Evolutionary conservation across 495 filamentous ascomycete species (phyloP).

Genomic region (Xylaria nigripes): DNA sequence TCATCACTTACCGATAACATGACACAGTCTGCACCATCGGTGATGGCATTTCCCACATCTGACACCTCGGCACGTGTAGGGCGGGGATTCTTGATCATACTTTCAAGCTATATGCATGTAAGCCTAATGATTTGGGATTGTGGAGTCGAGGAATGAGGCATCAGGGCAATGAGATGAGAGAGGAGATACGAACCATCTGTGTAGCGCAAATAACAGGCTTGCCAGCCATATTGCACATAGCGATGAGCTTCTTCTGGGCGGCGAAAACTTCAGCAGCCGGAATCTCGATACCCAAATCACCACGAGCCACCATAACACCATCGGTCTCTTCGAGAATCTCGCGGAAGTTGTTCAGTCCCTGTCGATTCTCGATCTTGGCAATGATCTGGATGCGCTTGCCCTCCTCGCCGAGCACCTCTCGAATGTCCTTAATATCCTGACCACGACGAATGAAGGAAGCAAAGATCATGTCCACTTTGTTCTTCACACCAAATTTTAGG

Average conservation of each 20-base stretch:
- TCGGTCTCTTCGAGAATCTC: conserved; percentile 95
- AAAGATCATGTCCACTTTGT: conserved; percentile 97
- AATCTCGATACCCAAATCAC: conserved; percentile 97
- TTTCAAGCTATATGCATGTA: conserved; percentile 53
- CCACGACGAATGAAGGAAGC: conserved; percentile 95
- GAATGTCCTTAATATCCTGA: conserved; percentile 85
- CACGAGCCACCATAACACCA: conserved; percentile 99
- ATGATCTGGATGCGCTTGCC: conserved; percentile 98
- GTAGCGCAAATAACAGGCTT: conserved; percentile 93
- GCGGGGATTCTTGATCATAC: conserved; percentile 98
- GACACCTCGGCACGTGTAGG: conserved; percentile 96
- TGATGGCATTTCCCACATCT: conserved; percentile 95
- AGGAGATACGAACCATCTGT: conserved; percentile 29
- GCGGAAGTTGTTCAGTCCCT: conserved; percentile 95
- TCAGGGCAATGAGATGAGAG: no score
- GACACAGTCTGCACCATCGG: conserved; percentile 97
- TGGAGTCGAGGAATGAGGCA: no score
- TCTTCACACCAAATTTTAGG: conserved; percentile 91
- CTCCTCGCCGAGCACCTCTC: conserved; percentile 82
- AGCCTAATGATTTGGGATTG: conserved; percentile 55
- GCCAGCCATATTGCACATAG: conserved; percentile 98
- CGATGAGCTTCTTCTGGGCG: conserved; percentile 99
- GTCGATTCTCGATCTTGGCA: conserved; percentile 99
- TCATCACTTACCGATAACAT: conserved; percentile 63
- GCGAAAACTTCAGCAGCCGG: conserved; percentile 97